phyloP scores from a whole-genome alignment of 352 stramenopile species.

The Phytophthora lateralis region DNA sequence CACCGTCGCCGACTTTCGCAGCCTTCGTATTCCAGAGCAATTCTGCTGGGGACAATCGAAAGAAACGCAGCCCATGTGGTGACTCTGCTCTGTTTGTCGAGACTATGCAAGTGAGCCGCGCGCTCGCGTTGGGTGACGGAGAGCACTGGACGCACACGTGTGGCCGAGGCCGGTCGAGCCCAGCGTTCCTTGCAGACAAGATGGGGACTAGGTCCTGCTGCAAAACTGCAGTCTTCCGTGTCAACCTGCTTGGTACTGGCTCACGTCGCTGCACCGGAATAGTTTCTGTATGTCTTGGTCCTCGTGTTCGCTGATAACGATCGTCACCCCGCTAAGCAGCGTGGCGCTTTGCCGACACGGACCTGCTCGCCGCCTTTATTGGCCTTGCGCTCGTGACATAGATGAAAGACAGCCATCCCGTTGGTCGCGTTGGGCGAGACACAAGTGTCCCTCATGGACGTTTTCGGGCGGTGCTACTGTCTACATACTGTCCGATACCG shows the following conservation, averaged over 20 bases:
- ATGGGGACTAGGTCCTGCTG: slow-evolving; percentile 20
- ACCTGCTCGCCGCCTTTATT: slow-evolving; percentile 10
- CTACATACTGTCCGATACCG: not conserved
- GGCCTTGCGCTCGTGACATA: slow-evolving; percentile 16
- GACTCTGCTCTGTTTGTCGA: slow-evolving; percentile 19
- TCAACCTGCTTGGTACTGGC: slow-evolving; percentile 17
- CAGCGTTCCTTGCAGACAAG: slow-evolving; percentile 19
- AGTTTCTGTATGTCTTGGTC: slow-evolving; percentile 18
- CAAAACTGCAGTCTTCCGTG: slow-evolving; percentile 5
- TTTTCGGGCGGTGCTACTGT: slow-evolving; percentile 7
- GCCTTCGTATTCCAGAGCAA: not conserved
- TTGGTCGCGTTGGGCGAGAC: slow-evolving; percentile 11
- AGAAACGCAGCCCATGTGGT: slow-evolving; percentile 24
- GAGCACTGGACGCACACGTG: slow-evolving; percentile 2
- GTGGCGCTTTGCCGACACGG: slow-evolving; percentile 17
- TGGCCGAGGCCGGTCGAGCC: slow-evolving; percentile 7
- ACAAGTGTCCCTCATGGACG: slow-evolving; percentile 19
- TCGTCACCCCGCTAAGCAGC: not conserved
- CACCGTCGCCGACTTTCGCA: not conserved
- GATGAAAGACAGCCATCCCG: slow-evolving; percentile 4
- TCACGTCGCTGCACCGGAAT: slow-evolving; percentile 17
- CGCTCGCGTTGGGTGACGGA: slow-evolving; percentile 16
- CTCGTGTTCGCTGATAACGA: slow-evolving; percentile 3
- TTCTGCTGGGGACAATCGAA: slow-evolving; percentile 14
- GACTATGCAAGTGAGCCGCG: slow-evolving; percentile 15